Evolutionary conservation across 257 asterid species (phyloP).

Genomic region (Lavandula angustifolia): DNA sequence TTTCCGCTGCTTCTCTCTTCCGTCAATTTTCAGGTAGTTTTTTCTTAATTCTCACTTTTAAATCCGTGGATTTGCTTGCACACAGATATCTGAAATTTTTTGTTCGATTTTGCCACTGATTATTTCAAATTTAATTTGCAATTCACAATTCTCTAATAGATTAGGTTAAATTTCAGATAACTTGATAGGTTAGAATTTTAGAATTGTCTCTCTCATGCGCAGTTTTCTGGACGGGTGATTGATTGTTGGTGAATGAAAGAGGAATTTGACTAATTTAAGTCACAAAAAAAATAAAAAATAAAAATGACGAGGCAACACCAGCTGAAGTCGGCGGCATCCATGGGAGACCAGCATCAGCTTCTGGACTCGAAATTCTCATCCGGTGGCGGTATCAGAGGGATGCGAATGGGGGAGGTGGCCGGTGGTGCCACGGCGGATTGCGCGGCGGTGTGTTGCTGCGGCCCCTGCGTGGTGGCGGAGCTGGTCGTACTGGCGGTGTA

Average conservation of each 20-base stretch:
- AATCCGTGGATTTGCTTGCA: too few relatives aligned
- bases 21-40: neutral
- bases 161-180: neutral
- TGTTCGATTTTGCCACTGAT: neutral
- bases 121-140: too few relatives aligned
- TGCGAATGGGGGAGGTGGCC: constrained; percentile 63
- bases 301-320: constrained; percentile 50
- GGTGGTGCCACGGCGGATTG: constrained; percentile 82
- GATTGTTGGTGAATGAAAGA: constrained; percentile 8
- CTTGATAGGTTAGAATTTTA: neutral
- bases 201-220: neutral
- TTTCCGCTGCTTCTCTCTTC: constrained; percentile 14
- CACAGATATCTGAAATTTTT: too few relatives aligned
- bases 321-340: constrained; percentile 40
- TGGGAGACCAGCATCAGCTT: constrained; percentile 53
- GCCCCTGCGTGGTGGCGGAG: constrained; percentile 63
- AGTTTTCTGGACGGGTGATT: constrained; percentile 17
- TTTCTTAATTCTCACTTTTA: too few relatives aligned
- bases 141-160: neutral
- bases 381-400: constrained; percentile 33
- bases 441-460: constrained; percentile 87
- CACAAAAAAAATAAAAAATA: neutral
- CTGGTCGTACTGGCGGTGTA: constrained; percentile 61
- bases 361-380: constrained; percentile 35
- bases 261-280: neutral